Evolutionary conservation across 768 basidiomycete species (phyloP).

Genomic region (Pleurotus tuoliensis): DNA sequence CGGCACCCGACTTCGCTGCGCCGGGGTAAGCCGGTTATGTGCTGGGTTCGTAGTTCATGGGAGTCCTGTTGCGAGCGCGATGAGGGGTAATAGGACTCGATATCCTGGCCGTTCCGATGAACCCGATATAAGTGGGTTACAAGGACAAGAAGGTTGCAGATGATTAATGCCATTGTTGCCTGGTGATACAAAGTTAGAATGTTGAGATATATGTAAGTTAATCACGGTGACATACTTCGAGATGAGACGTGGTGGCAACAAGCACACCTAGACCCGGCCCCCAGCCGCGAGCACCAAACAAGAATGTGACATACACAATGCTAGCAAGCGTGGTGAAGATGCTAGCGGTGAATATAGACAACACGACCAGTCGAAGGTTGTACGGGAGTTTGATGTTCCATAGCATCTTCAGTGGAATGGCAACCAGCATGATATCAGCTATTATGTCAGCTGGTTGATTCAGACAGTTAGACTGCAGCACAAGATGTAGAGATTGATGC

Average conservation of each 20-base stretch:
- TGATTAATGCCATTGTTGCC: constrained; percentile 13
- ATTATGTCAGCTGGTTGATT: constrained; percentile 10
- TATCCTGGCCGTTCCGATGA: constrained; percentile 16
- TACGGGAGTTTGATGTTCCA: constrained; percentile 13
- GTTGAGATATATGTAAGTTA: not conserved
- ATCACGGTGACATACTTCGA: constrained; percentile 8
- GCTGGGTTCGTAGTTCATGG: not conserved
- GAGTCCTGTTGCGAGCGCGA: not conserved
- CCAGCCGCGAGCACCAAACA: not conserved
- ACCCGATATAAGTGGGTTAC: constrained; percentile 21
- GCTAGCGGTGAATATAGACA: constrained; percentile 16
- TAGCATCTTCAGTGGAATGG: constrained; percentile 13
- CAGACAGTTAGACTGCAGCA: not conserved
- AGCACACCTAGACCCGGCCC: not conserved
- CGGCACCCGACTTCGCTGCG: not conserved
- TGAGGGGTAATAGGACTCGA: constrained; percentile 15
- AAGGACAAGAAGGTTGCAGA: constrained; percentile 21
- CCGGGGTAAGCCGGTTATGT: not conserved
- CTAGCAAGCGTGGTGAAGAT: constrained; percentile 9
- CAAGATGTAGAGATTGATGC: not conserved
- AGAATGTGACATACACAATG: not conserved
- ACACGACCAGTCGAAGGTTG: constrained; percentile 12
- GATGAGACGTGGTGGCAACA: not conserved
- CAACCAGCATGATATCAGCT: constrained; percentile 13
- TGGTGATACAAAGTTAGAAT: constrained; percentile 2